Conservation (phyloP, 2,329 filamentous ascomycete species). For the Pestalotiopsis sp. region DNA sequence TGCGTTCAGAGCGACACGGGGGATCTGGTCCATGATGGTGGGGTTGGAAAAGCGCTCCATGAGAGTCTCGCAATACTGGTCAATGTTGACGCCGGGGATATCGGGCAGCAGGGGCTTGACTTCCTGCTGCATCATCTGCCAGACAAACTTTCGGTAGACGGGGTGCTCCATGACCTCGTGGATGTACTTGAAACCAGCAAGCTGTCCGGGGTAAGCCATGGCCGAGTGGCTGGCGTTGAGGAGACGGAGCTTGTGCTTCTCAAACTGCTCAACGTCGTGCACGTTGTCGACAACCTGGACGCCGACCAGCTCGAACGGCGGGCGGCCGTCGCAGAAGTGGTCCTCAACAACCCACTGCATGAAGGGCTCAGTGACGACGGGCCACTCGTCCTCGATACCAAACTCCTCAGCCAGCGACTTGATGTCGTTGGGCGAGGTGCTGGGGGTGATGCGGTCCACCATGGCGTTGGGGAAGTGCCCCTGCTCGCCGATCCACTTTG, state of each 20-base stretch:
- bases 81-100: constrained; percentile 52
- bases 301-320: constrained; percentile 54
- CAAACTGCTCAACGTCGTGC: constrained; percentile 55
- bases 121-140: constrained; percentile 58
- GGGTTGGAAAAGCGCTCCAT: constrained; percentile 59
- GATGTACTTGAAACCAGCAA: constrained; percentile 56
- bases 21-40: constrained; percentile 57
- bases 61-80: constrained; percentile 54
- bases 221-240: constrained; percentile 57
- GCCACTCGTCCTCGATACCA: constrained; percentile 53
- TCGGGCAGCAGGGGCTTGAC: constrained; percentile 54
- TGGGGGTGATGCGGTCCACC: constrained; percentile 58
- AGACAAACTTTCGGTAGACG: constrained; percentile 48
- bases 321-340: constrained; percentile 52
- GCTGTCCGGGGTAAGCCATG: constrained; percentile 52
- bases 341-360: constrained; percentile 60
- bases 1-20: constrained; percentile 52
- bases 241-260: constrained; percentile 59
- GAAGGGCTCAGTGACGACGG: constrained; percentile 58
- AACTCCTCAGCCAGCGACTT: constrained; percentile 44
- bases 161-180: constrained; percentile 56
- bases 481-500: constrained; percentile 49
- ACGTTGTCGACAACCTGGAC: constrained; percentile 54
- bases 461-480: constrained; percentile 57
- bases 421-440: constrained; percentile 49